These are phyloP conservation scores for Coniochaeta sp. DNA, from an alignment of 2,329 filamentous ascomycete genomes.

Conservation along the genomic window DNA sequence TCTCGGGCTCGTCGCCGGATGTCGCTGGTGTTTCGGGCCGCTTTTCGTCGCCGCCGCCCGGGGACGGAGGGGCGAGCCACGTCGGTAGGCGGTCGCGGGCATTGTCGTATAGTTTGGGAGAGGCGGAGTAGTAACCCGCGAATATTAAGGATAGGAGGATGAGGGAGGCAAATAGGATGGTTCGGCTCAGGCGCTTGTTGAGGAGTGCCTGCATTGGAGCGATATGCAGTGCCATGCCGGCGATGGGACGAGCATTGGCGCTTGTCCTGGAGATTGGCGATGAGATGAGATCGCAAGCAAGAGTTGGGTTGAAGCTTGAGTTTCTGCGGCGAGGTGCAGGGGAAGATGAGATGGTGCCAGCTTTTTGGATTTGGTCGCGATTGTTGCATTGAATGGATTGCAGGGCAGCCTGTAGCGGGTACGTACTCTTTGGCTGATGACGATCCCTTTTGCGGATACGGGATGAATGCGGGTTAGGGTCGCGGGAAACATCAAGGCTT, in stretches of 20 bases:
- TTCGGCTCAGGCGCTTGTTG: conserved; percentile 1
- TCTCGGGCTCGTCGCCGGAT: not conserved
- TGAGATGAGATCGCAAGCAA: not conserved
- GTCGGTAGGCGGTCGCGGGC: not conserved
- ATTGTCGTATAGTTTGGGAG: not conserved
- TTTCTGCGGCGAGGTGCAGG: not conserved
- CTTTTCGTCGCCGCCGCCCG: not conserved
- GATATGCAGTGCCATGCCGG: not conserved
- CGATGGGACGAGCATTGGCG: not conserved
- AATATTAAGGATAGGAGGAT: not conserved
- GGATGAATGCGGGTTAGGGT: too few relatives aligned
- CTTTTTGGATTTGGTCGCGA: too few relatives aligned
- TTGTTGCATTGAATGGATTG: not conserved
- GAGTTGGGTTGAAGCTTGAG: not conserved
- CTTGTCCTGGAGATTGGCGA: not conserved
- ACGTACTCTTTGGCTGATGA: too few relatives aligned
- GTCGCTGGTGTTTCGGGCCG: not conserved
- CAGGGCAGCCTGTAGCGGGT: too few relatives aligned
- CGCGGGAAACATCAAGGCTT: too few relatives aligned
- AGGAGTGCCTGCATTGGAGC: not conserved
- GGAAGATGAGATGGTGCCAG: not conserved
- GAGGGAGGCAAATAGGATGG: not conserved
- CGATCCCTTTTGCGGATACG: too few relatives aligned
- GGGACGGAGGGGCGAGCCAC: not conserved
- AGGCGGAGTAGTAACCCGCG: not conserved